phyloP scores from a whole-genome alignment of 139 green algal species.

The Tetradesmus obliquus region DNA sequence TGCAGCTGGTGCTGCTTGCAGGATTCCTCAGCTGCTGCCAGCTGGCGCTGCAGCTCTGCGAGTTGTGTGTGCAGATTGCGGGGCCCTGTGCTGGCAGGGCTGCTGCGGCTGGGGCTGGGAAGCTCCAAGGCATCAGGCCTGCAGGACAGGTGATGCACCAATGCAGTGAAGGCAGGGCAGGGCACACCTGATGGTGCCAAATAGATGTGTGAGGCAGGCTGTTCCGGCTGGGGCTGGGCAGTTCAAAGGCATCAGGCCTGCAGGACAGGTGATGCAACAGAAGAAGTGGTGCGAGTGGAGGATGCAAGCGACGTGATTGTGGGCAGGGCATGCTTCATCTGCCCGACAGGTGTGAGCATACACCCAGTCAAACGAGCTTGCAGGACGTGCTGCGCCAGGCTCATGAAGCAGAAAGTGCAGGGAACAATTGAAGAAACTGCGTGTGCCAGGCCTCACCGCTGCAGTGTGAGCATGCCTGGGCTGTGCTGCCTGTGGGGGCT shows the following conservation, averaged over 20 bases:
- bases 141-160: background rate
- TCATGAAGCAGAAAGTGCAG: no score
- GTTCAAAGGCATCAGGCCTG: no score
- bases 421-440: no score
- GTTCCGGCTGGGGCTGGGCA: no score
- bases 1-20: conserved; percentile 3
- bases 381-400: no score
- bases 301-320: no score
- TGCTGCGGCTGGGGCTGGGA: background rate
- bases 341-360: background rate
- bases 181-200: no score
- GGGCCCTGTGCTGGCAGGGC: background rate
- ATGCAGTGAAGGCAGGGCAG: background rate
- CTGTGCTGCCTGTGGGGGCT: background rate
- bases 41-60: background rate
- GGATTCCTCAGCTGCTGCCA: background rate
- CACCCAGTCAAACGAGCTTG: no score
- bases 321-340: background rate
- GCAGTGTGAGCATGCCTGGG: background rate
- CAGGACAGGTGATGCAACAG: no score
- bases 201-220: no score
- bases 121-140: background rate
- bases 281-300: no score
- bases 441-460: background rate
- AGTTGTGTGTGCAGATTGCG: background rate